phyloP scores from a whole-genome alignment of 257 asterid genomes.

The Rhazya stricta region DNA sequence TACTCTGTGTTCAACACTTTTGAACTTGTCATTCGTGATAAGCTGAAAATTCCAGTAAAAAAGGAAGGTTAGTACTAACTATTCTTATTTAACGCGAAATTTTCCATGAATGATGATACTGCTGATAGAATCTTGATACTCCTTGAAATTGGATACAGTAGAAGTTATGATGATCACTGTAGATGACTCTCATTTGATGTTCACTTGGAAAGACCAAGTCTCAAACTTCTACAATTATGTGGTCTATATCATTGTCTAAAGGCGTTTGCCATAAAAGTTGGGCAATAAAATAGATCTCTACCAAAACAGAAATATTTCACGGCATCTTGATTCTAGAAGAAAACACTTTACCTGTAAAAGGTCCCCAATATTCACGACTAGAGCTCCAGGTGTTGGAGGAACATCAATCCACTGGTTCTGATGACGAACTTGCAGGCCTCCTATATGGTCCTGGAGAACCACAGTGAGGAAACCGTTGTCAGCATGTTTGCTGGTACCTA shows the following conservation, averaged over 20 bases:
- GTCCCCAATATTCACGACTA: conserved; percentile 29
- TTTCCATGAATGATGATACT: not conserved
- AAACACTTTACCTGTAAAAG: conserved; percentile 18
- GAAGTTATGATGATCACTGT: not conserved
- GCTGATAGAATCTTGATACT: no score
- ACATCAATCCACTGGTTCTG: conserved; percentile 31
- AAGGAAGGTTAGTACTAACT: not conserved
- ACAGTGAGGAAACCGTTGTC: conserved; percentile 26
- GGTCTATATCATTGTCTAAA: no score
- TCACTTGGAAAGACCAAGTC: not conserved
- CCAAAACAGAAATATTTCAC: no score
- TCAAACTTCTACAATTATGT: not conserved
- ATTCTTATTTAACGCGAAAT: not conserved
- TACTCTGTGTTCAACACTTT: conserved; percentile 26
- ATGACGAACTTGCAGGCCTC: conserved; percentile 32
- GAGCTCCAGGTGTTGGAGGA: conserved; percentile 32
- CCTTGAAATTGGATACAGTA: not conserved
- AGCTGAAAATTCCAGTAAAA: conserved; percentile 16
- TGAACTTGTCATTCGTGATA: conserved; percentile 25
- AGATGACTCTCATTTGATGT: not conserved
- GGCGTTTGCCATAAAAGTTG: no score
- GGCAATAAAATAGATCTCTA: no score
- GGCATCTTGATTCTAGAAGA: not conserved
- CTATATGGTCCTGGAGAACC: conserved; percentile 27
- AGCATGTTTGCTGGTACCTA: conserved; percentile 24